Evolutionary conservation across 1,139 yeast species (phyloP).

Genomic region (Hanseniaspora uvarum): DNA sequence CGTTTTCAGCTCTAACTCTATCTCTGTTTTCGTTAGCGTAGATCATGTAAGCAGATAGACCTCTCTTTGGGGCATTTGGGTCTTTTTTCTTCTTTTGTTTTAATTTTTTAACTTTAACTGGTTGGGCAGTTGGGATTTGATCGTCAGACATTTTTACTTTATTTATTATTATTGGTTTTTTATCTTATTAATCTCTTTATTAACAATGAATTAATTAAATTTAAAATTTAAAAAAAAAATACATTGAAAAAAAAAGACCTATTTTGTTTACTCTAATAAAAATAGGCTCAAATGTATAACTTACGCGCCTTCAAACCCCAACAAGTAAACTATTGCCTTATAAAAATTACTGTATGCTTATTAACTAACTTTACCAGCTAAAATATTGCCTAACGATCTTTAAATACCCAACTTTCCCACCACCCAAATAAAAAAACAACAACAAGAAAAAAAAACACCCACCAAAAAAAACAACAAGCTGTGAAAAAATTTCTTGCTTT

Average conservation of each 20-base stretch:
- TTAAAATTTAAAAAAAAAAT: neutral
- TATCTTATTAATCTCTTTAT: neutral
- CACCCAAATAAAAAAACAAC: neutral
- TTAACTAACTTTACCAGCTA: neutral
- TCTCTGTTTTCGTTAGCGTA: constrained; percentile 97
- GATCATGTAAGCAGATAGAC: constrained; percentile 96
- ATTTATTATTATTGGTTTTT: neutral
- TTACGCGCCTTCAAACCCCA: too few species aligned
- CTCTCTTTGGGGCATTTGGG: constrained; percentile 99
- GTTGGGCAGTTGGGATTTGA: constrained; percentile 6
- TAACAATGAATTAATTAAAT: neutral
- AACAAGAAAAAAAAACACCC: too few species aligned
- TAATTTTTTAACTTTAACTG: constrained; percentile 28
- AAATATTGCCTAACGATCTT: neutral
- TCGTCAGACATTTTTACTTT: constrained; percentile 2
- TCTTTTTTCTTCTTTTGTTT: constrained; percentile 41
- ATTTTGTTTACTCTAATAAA: too few species aligned
- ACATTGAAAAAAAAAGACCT: too few species aligned
- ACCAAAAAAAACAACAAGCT: neutral
- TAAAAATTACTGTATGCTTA: too few species aligned
- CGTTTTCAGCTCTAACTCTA: constrained; percentile 85
- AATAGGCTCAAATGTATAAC: too few species aligned
- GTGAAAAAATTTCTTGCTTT: neutral
- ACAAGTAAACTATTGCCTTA: too few species aligned
- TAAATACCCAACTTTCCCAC: neutral